These are phyloP conservation scores for Wickerhamiella lipophila DNA, from an alignment of 805 yeast genomes.

Conservation along the genomic window DNA sequence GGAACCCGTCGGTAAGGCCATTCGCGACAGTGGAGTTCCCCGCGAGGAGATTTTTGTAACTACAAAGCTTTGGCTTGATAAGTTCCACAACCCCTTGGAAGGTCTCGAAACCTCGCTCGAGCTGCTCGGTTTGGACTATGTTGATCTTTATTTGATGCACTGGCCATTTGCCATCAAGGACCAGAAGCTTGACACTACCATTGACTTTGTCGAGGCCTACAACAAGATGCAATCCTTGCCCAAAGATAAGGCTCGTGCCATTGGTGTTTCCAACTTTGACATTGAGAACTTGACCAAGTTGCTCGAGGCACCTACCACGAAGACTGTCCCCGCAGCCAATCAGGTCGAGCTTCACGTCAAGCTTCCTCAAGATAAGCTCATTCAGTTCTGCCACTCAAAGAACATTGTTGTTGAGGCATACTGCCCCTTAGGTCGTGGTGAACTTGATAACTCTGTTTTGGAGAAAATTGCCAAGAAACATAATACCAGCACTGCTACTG, in stretches of 20 bases:
- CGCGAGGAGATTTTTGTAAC: conserved; percentile 47
- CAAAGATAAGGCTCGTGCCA: conserved; percentile 41
- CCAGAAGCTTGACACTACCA: conserved; percentile 11
- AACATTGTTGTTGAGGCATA: conserved; percentile 57
- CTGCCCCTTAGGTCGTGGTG: conserved; percentile 59
- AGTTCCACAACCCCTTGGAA: conserved; percentile 31
- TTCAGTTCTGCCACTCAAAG: conserved; percentile 39
- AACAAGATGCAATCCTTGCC: conserved; percentile 48
- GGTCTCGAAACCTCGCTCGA: conserved; percentile 42
- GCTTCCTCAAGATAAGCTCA: conserved; percentile 50
- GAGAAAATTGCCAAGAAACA: conserved; percentile 46
- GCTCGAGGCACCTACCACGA: conserved; percentile 28
- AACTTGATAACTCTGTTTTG: conserved; percentile 48
- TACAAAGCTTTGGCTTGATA: conserved; percentile 45
- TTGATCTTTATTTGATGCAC: conserved; percentile 54
- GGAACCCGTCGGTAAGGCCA: conserved; percentile 46
- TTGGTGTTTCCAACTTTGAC: conserved; percentile 70
- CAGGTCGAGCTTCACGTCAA: conserved; percentile 71
- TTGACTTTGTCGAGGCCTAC: conserved; percentile 44
- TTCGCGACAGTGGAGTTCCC: conserved; percentile 32
- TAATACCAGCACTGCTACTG: conserved; percentile 26
- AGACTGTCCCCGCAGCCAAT: conserved; percentile 50
- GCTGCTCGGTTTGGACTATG: conserved; percentile 44
- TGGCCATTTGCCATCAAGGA: conserved; percentile 41
- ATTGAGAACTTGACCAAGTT: conserved; percentile 39